phyloP scores from a whole-genome alignment of 148 eudicot genomes.

The Fagopyrum tataricum region DNA sequence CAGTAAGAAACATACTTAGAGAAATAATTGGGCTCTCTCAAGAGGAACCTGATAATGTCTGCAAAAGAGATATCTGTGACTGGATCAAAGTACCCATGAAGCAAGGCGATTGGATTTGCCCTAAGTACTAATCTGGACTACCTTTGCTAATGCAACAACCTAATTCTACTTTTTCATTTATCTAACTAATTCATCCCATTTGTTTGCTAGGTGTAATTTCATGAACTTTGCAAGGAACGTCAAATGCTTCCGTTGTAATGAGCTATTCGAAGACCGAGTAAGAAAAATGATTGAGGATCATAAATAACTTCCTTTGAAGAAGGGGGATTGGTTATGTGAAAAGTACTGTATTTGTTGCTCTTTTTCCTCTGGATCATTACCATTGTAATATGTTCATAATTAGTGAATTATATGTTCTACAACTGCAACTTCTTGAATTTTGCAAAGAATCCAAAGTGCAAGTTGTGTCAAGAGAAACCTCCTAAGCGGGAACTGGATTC shows the following conservation, averaged over 20 bases:
- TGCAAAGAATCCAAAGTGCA: slow-evolving; percentile 48
- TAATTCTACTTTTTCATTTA: neutral
- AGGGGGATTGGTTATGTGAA: slow-evolving; percentile 59
- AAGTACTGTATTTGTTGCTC: slow-evolving; percentile 26
- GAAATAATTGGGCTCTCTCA: slow-evolving; percentile 31
- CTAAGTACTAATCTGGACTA: slow-evolving; percentile 25
- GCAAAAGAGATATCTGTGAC: slow-evolving; percentile 12
- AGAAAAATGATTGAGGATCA: slow-evolving; percentile 28
- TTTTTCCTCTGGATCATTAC: slow-evolving; percentile 8
- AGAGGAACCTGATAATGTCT: slow-evolving; percentile 20
- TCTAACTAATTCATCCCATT: neutral
- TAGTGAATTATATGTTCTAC: slow-evolving; percentile 10
- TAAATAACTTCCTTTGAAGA: slow-evolving; percentile 36
- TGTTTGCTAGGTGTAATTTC: slow-evolving; percentile 40
- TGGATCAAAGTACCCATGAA: slow-evolving; percentile 20
- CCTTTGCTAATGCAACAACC: neutral
- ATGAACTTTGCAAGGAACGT: slow-evolving; percentile 39
- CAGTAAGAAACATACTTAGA: slow-evolving; percentile 43
- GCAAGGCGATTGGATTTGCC: slow-evolving; percentile 56
- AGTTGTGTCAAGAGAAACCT: slow-evolving; percentile 47
- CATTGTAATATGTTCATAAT: neutral
- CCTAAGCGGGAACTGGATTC: slow-evolving; percentile 44
- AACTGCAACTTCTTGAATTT: slow-evolving; percentile 55
- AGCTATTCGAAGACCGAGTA: slow-evolving; percentile 24
- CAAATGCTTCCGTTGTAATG: slow-evolving; percentile 42